Evolutionary conservation across 352 stramenopile genomes (phyloP), one percentile per base, ranked within the genome.

Genomic region (Globisporangium cystogenes): DNA sequence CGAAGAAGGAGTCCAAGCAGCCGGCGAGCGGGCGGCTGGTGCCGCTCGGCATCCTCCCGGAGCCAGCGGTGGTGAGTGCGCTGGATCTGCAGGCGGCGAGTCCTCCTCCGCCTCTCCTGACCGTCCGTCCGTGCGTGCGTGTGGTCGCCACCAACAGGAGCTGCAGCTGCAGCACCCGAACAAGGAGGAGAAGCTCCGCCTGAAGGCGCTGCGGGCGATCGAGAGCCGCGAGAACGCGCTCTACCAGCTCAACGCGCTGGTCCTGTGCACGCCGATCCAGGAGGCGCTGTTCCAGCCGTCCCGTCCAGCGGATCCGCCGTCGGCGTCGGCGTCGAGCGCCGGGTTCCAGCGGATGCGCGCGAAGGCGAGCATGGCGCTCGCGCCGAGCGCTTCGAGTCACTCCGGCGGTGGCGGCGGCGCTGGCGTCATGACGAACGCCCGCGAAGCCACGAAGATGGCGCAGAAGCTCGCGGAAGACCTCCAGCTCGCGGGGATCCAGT

Each of bases 151-250:
- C n/a, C 50, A 44, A 20, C 41, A 74, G 60, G 63, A 70, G 18
- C 44, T 50, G 20, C 57, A 64, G 16, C 53, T 48, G 2, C 33
- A 52, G 16, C 43, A 70, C 11, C 39, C 39, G 7, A 78, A 53
- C 8, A 88, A 77, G 42, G 77, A 87, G 60, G 80, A 87, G 31
- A 89, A 80, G 43, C 61, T 91, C n/a, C 73, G 76, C 1, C 75
- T 82, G 46, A 87, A 84, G 35, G 76, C 84, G 16, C 58, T 91
- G 27, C 81, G 84, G 57, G 57, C 65, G 20, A 89, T 91, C 21
- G 78, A 87, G 37, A 51, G 54, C 15, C 77, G 80, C 11, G 80
- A 91, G 51, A 84, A 76, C 11, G 59, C 86, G 18, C 55, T 87
- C 46, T 87, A 89, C 29, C 80, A 89, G 27, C 60, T 87, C 10